These are phyloP conservation scores for Eimeria zaria DNA, from an alignment of 169 alveolate genomes.

Conservation along the genomic window DNA sequence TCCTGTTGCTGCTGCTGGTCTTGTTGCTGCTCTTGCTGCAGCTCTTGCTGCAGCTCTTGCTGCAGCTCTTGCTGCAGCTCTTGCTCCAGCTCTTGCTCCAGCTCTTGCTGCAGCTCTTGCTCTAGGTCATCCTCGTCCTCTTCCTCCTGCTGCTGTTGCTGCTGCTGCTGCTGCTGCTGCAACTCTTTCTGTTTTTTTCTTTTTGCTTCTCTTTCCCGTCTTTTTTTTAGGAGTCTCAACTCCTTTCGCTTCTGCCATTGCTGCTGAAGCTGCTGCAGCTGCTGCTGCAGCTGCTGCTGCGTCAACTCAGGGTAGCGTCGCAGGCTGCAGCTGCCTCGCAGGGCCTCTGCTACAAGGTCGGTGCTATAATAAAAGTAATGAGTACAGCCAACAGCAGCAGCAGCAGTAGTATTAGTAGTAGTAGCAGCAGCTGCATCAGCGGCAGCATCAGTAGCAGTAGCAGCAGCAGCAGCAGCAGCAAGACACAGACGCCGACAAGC, in stretches of 20 bases:
- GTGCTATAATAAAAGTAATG: conserved; percentile 22
- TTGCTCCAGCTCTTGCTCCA: background rate
- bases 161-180: conserved; percentile 21
- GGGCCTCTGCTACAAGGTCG: background rate
- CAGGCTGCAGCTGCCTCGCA: conserved; percentile 48
- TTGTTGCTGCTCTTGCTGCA: background rate
- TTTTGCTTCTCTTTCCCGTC: background rate
- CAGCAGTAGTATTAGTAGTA: background rate
- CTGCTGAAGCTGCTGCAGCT: conserved; percentile 33
- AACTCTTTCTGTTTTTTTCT: background rate
- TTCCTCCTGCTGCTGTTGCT: conserved; percentile 12
- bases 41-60: background rate
- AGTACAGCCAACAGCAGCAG: conserved; percentile 51
- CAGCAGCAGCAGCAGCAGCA: conserved; percentile 28
- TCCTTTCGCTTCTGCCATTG: background rate
- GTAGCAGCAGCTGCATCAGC: background rate
- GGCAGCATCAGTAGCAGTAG: background rate
- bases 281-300: conserved; percentile 72
- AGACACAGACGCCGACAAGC: conserved; percentile 54
- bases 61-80: background rate
- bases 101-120: conserved; percentile 1
- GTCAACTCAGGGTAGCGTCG: conserved; percentile 39
- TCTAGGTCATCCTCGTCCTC: no score
- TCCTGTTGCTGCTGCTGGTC: background rate
- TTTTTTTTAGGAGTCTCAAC: background rate